Conservation (phyloP, 495 filamentous ascomycete genomes). For the Xylaria flabelliformis region DNA sequence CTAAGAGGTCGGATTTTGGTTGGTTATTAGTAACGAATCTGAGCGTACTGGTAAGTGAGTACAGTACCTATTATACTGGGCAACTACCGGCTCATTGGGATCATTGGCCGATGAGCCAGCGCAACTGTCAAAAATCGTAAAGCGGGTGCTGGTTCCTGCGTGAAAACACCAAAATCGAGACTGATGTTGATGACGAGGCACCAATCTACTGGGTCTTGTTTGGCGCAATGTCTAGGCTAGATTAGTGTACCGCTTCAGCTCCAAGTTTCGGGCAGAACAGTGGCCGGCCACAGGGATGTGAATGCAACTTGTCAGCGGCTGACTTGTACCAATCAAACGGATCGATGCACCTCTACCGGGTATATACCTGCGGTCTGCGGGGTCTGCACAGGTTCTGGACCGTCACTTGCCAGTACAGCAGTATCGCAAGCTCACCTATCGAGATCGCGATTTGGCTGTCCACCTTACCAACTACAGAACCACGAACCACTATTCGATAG, state of each 20-base stretch:
- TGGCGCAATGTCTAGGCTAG: background rate
- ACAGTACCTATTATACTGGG: background rate
- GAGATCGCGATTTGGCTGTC: slow-evolving; percentile 22
- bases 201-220: background rate
- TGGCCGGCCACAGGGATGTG: slow-evolving; percentile 5
- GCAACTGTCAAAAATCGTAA: background rate
- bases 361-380: background rate
- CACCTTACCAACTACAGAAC: background rate
- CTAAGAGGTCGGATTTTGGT: background rate
- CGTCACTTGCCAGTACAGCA: slow-evolving; percentile 3
- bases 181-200: slow-evolving; percentile 24
- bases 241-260: slow-evolving; percentile 5
- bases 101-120: background rate
- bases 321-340: slow-evolving; percentile 11
- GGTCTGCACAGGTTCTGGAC: background rate
- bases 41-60: background rate
- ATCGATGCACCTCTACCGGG: slow-evolving; percentile 8
- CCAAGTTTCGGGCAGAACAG: background rate
- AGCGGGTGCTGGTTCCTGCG: background rate
- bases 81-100: background rate
- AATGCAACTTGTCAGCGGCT: slow-evolving; percentile 4
- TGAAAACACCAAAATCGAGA: slow-evolving; percentile 10
- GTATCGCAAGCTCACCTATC: background rate
- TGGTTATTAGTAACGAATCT: background rate
- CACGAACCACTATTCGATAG: slow-evolving; percentile 5